Evolutionary conservation across 2,329 filamentous ascomycete species (phyloP).

Genomic region (Neonectria faginata): DNA sequence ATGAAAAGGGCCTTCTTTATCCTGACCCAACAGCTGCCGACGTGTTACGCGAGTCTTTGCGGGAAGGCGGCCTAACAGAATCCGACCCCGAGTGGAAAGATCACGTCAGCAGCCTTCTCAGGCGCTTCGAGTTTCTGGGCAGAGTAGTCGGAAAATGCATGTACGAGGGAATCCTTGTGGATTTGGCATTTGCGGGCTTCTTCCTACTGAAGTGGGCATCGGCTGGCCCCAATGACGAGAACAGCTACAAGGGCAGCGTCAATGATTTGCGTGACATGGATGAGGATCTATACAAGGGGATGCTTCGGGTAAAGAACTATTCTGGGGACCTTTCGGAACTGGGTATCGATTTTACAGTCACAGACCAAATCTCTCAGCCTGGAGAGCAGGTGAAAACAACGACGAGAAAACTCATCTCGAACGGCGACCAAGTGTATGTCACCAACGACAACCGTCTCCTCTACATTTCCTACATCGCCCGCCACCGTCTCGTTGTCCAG

Average conservation of each 20-base stretch:
- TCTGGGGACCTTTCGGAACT: slow-evolving; percentile 77
- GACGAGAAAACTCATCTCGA: slow-evolving; percentile 79
- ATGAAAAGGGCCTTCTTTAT: slow-evolving; percentile 87
- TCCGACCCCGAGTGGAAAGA: slow-evolving; percentile 67
- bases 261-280: slow-evolving; percentile 96
- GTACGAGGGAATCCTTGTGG: slow-evolving; percentile 95
- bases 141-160: slow-evolving; percentile 95
- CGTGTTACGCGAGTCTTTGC: slow-evolving; percentile 70
- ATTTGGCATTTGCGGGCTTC: slow-evolving; percentile 93
- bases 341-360: slow-evolving; percentile 88
- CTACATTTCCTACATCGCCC: slow-evolving; percentile 94
- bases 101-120: slow-evolving; percentile 70
- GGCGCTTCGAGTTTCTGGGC: slow-evolving; percentile 89
- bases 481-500: slow-evolving; percentile 86
- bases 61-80: slow-evolving; percentile 63
- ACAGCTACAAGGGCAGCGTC: slow-evolving; percentile 88
- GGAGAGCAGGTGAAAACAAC: slow-evolving; percentile 67
- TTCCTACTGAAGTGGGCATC: slow-evolving; percentile 96
- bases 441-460: slow-evolving; percentile 92
- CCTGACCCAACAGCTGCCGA: slow-evolving; percentile 86
- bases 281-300: slow-evolving; percentile 87
- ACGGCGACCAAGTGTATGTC: slow-evolving; percentile 81
- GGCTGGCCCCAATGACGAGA: slow-evolving; percentile 71
- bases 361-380: slow-evolving; percentile 70
- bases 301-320: slow-evolving; percentile 87